Evolutionary conservation across 225 moss, liverwort and hornwort species (phyloP).

Genomic region (Bryoerythrophyllum caledonicum): DNA sequence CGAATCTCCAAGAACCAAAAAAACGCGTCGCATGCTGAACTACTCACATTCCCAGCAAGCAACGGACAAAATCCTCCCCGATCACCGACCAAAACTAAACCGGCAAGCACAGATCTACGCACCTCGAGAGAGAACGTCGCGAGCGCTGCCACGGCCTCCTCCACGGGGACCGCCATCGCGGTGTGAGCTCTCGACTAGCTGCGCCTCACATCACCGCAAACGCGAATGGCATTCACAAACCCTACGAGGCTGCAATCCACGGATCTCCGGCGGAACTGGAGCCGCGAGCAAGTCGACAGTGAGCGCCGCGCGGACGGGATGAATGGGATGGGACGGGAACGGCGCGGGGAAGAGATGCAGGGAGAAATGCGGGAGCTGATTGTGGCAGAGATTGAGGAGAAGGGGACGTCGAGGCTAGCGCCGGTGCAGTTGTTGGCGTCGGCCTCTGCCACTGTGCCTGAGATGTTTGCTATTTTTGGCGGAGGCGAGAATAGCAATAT

Average conservation of each 20-base stretch:
- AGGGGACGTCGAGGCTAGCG: not conserved
- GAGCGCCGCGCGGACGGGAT: conserved; percentile 4
- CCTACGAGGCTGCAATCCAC: not conserved
- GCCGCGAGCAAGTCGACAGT: not conserved
- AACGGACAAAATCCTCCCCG: conserved; percentile 1
- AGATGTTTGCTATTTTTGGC: not conserved
- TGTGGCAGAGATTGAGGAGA: conserved; percentile 19
- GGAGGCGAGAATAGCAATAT: too few species aligned
- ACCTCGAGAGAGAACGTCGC: conserved; percentile 98
- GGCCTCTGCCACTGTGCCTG: not conserved
- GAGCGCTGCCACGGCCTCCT: conserved; percentile 95
- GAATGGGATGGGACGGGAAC: too few species aligned
- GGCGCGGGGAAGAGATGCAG: not conserved
- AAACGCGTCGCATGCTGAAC: not conserved
- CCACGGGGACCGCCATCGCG: conserved; percentile 86
- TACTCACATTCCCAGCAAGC: not conserved
- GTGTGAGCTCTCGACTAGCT: conserved; percentile 8
- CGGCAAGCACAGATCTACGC: conserved; percentile 7
- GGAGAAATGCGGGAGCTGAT: conserved; percentile 3
- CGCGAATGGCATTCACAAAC: too few species aligned
- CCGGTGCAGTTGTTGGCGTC: not conserved
- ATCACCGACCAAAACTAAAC: not conserved
- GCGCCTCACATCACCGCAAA: conserved; percentile 29
- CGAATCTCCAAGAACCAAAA: too few species aligned
- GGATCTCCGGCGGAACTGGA: not conserved